These are phyloP conservation scores for Nakazawaea wickerhamii DNA, from an alignment of 805 yeast genomes.

Conservation along the genomic window DNA sequence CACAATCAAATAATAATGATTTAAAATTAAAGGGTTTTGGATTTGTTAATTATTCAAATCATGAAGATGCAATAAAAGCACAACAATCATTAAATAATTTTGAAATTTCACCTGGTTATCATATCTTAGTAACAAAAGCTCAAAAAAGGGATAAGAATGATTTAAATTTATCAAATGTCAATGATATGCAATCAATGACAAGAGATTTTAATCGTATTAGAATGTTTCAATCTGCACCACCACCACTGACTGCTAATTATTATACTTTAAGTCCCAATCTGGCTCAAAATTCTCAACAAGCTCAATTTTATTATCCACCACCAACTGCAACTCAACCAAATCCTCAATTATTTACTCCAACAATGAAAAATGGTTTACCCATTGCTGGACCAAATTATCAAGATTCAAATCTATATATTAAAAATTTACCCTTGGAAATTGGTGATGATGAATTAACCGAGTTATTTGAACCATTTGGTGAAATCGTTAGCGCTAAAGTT, in stretches of 20 bases:
- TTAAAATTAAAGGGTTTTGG: slow-evolving; percentile 40
- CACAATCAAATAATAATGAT: slow-evolving; percentile 12
- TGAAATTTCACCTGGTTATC: slow-evolving; percentile 27
- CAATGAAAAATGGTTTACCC: slow-evolving; percentile 21
- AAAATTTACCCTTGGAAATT: slow-evolving; percentile 51
- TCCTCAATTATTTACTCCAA: slow-evolving; percentile 14
- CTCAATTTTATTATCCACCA: slow-evolving; percentile 1
- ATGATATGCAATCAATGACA: slow-evolving; percentile 3
- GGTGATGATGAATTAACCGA: slow-evolving; percentile 46
- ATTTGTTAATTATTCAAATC: slow-evolving; percentile 44
- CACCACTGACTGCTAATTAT: not conserved
- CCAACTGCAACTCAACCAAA: not conserved
- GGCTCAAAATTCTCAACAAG: not conserved
- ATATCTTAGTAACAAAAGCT: slow-evolving; percentile 37
- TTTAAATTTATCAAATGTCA: slow-evolving; percentile 1
- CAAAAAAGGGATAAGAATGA: slow-evolving; percentile 33
- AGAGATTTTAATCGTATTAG: slow-evolving; percentile 9
- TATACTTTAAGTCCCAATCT: not conserved
- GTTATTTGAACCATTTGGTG: slow-evolving; percentile 43
- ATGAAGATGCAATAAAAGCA: slow-evolving; percentile 43
- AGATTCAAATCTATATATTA: slow-evolving; percentile 71
- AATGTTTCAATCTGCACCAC: slow-evolving; percentile 1
- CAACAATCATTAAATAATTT: slow-evolving; percentile 43
- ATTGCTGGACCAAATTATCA: slow-evolving; percentile 46
- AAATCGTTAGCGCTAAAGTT: slow-evolving; percentile 48